Evolutionary conservation across 75 land plant genomes (phyloP).

Genomic region (Azolla pinnata): DNA sequence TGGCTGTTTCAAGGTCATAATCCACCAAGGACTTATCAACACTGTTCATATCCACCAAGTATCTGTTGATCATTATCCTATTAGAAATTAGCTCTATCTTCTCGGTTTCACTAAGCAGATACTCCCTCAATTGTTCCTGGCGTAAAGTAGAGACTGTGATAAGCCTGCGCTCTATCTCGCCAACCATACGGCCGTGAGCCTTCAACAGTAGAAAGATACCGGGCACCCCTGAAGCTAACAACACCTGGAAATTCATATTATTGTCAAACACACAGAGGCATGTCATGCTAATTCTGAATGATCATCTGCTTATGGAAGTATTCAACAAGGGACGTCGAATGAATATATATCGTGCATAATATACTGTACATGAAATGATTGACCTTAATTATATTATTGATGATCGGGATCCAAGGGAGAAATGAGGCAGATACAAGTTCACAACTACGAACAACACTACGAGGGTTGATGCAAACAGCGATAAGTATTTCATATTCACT

Average conservation of each 20-base stretch:
- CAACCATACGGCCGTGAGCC: slow-evolving; percentile 22
- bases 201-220: background rate
- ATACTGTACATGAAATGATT: background rate
- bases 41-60: slow-evolving; percentile 8
- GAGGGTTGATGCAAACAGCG: no score
- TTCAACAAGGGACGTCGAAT: no score
- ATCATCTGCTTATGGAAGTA: no score
- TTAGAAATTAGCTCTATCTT: slow-evolving; percentile 27
- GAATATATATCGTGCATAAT: no score
- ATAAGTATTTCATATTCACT: no score
- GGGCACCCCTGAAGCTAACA: background rate
- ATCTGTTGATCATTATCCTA: slow-evolving; percentile 19
- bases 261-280: background rate
- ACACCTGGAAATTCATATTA: background rate
- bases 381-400: no score
- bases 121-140: slow-evolving; percentile 23
- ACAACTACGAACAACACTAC: no score
- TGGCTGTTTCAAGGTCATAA: slow-evolving; percentile 20
- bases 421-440: no score
- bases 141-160: slow-evolving; percentile 25
- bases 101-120: slow-evolving; percentile 18
- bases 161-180: slow-evolving; percentile 24
- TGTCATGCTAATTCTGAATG: background rate
- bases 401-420: no score
- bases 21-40: slow-evolving; percentile 6